These are phyloP conservation scores for Blastocystis sp. DNA, from an alignment of 352 stramenopile species.

Conservation along the genomic window DNA sequence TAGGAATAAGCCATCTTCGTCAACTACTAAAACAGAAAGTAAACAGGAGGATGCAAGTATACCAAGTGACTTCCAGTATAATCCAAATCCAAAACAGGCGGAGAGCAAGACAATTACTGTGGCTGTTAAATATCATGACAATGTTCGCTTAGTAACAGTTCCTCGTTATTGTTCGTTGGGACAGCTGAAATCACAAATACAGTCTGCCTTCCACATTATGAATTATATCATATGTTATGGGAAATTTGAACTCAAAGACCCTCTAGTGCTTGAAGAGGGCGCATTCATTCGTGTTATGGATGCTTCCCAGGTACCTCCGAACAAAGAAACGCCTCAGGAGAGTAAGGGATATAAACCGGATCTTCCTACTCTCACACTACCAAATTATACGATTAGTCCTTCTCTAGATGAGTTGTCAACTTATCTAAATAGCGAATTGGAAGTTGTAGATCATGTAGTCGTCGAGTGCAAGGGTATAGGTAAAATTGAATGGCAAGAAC, in stretches of 20 bases:
- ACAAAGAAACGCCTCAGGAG: not conserved
- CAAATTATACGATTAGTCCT: not conserved
- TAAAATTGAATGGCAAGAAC: conserved; percentile 2
- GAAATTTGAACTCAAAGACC: not conserved
- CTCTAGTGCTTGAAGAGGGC: not conserved
- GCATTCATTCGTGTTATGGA: not conserved
- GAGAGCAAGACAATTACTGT: not conserved
- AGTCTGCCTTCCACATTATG: too few species aligned
- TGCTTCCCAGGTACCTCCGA: not conserved
- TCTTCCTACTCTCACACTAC: not conserved
- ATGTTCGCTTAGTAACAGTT: not conserved
- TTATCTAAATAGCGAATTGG: not conserved
- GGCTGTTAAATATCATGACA: not conserved
- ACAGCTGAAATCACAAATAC: too few species aligned
- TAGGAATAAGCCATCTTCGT: too few species aligned
- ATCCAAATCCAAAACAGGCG: not conserved
- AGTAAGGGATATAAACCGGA: not conserved
- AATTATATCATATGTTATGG: not conserved
- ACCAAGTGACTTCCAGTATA: not conserved
- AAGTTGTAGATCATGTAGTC: not conserved
- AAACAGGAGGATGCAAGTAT: not conserved
- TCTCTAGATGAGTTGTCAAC: not conserved
- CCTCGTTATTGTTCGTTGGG: too few species aligned
- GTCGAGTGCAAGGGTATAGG: not conserved
- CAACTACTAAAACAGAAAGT: not conserved